Conservation (phyloP, 2,329 filamentous ascomycete species). For the Stagonosporopsis cucurbitacearum region DNA sequence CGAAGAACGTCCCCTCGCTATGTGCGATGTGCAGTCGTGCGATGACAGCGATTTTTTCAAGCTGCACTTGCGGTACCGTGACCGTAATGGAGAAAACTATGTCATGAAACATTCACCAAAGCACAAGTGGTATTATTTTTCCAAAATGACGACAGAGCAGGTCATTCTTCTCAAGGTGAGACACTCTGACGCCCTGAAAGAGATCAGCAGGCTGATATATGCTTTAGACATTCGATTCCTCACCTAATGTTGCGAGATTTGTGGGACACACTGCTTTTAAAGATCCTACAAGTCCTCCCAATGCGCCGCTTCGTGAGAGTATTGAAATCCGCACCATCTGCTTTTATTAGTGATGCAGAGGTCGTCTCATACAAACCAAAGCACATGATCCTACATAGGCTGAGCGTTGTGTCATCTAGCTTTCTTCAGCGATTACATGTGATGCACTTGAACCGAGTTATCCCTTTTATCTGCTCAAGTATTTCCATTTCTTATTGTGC, state of each 20-base stretch:
- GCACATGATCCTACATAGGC: no score
- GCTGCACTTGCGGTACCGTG: constrained; percentile 48
- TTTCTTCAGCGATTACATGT: no score
- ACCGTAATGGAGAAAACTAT: constrained; percentile 52
- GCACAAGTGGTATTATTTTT: constrained; percentile 53
- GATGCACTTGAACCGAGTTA: no score
- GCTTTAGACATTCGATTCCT: constrained; percentile 46
- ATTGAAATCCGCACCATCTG: constrained; percentile 52
- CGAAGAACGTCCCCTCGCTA: constrained; percentile 51
- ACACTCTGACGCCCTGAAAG: no score
- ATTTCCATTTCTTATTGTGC: no score
- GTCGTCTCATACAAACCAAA: no score
- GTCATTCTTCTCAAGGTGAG: constrained; percentile 47
- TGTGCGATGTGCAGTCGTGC: constrained; percentile 50
- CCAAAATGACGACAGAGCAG: constrained; percentile 47
- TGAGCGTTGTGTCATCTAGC: no score
- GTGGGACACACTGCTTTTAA: constrained; percentile 51
- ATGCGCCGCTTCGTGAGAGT: constrained; percentile 48
- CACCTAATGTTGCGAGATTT: constrained; percentile 43
- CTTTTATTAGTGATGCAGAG: constrained; percentile 44
- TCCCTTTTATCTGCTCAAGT: no score
- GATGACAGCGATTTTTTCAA: constrained; percentile 51
- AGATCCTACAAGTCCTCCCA: constrained; percentile 42
- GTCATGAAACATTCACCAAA: constrained; percentile 44
- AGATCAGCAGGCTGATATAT: background rate